These are phyloP conservation scores for Sicyos baderoa DNA, from an alignment of 306 rosid genomes.

Conservation along the genomic window DNA sequence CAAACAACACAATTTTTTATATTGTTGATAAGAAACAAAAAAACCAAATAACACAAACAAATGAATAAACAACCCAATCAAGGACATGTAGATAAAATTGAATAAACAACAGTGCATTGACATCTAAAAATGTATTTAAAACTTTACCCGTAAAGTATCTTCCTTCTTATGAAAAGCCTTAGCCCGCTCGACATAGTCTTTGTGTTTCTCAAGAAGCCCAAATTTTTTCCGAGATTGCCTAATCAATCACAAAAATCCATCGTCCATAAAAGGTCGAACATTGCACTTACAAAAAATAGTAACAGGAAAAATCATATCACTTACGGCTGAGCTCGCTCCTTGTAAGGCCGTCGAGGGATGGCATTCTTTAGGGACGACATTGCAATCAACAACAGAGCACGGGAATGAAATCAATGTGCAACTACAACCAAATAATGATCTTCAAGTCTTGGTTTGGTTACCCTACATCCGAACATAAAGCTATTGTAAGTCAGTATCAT, in stretches of 20 bases:
- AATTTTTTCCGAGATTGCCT: constrained; percentile 60
- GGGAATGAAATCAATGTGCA: background rate
- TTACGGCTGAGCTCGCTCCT: constrained; percentile 79
- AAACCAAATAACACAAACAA: too few relatives aligned
- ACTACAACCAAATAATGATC: background rate
- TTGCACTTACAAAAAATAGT: background rate
- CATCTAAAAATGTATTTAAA: background rate
- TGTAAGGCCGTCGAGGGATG: constrained; percentile 61
- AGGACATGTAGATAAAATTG: background rate
- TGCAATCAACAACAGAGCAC: background rate
- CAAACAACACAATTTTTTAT: background rate
- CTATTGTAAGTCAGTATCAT: background rate
- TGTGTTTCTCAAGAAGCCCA: constrained; percentile 78
- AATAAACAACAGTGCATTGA: background rate
- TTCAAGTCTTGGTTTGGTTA: background rate
- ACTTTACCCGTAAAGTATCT: constrained; percentile 48
- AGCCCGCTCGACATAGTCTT: constrained; percentile 79
- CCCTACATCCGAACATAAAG: background rate
- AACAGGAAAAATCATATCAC: constrained; percentile 14
- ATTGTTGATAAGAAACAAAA: too few relatives aligned
- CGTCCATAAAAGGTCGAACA: background rate
- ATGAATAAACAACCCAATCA: background rate
- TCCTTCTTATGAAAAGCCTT: constrained; percentile 59
- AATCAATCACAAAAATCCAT: constrained; percentile 4
- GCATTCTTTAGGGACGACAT: constrained; percentile 82